Conservation (phyloP, 768 basidiomycete genomes). For the Suillus placidus region DNA sequence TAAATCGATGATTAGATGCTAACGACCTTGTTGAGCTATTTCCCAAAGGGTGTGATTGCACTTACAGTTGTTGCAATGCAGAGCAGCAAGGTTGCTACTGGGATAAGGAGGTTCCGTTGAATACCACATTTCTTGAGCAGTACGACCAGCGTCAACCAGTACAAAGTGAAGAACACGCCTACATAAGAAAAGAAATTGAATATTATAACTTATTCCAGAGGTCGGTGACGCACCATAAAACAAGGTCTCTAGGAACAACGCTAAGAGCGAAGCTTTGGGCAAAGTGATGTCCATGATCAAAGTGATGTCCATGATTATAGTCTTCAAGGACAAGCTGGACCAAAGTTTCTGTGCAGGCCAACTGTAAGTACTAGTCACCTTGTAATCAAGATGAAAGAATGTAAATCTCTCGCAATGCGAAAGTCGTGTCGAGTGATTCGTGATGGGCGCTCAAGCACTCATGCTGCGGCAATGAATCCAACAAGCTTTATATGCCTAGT, state of each 20-base stretch:
- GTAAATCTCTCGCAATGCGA: not conserved
- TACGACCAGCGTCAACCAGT: not conserved
- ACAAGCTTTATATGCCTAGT: not conserved
- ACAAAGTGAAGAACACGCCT: not conserved
- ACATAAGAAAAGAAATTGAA: not conserved
- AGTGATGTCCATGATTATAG: not conserved
- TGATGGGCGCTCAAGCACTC: not conserved
- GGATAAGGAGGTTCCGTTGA: not conserved
- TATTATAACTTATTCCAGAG: not conserved
- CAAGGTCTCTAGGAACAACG: not conserved
- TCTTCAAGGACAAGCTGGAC: not conserved
- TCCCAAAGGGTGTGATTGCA: not conserved
- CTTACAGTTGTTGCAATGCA: not conserved
- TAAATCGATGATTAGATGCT: slow-evolving; percentile 1
- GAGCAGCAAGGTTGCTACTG: not conserved
- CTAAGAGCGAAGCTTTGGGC: not conserved
- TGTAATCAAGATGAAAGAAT: not conserved
- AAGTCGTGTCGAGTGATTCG: not conserved
- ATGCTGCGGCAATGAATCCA: not conserved
- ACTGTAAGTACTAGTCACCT: not conserved
- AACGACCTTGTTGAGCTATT: not conserved
- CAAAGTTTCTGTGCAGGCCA: not conserved
- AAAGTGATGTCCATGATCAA: not conserved
- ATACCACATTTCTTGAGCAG: not conserved
- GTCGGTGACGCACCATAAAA: not conserved